Conservation (phyloP, 148 eudicot species). For the Arctostaphylos glauca region DNA sequence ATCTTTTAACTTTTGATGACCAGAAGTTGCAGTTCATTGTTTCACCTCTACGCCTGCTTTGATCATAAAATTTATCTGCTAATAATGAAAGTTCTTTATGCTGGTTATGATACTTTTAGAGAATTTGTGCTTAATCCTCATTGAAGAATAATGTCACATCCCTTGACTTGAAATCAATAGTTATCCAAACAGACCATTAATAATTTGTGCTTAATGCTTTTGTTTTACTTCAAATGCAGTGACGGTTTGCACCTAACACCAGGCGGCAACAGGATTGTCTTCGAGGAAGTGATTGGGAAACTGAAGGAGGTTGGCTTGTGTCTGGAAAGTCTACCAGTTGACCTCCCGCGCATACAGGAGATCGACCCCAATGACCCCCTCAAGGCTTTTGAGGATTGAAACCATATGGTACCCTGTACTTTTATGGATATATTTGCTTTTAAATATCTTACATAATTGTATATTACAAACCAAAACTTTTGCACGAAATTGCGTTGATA, state of each 20-base stretch:
- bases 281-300: slow-evolving; percentile 63
- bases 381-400: slow-evolving; percentile 42
- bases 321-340: slow-evolving; percentile 55
- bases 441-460: not conserved
- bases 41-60: not conserved
- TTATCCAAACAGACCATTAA: too few species aligned
- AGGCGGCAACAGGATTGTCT: slow-evolving; percentile 65
- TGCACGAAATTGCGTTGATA: too few species aligned
- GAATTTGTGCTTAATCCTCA: too few species aligned
- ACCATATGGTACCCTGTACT: too few species aligned
- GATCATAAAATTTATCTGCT: too few species aligned
- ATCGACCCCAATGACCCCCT: slow-evolving; percentile 67
- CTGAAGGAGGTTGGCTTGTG: slow-evolving; percentile 51
- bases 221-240: slow-evolving; percentile 32
- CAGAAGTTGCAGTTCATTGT: not conserved
- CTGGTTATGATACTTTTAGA: too few species aligned
- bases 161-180: too few species aligned
- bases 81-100: too few species aligned
- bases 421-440: not conserved
- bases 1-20: not conserved
- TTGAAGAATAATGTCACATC: too few species aligned
- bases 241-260: slow-evolving; percentile 81
- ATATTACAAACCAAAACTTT: too few species aligned
- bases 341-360: slow-evolving; percentile 61
- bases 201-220: not conserved